Evolutionary conservation across 371 early-diverging fungal species (phyloP), one percentile per base, ranked within the genome.

Genomic region (Mucor ambiguus): DNA sequence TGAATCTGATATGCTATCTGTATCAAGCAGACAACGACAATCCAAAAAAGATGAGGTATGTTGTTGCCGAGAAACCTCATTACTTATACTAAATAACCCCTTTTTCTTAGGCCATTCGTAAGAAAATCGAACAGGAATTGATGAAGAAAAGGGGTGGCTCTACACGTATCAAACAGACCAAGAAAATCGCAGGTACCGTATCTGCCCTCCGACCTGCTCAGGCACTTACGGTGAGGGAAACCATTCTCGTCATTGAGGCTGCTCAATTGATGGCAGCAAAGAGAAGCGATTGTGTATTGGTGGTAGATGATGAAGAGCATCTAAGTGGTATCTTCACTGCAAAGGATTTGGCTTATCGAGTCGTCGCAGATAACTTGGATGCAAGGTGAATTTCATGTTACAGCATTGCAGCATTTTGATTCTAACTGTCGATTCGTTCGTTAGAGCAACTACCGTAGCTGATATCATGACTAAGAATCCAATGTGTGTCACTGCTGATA

Each of bases 241-340:
- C 87, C 29, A 90, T 95, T 57, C 80, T 92, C 44, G 94, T 97
- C 55, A 90, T 93, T 55, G 96, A 97, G 72, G 99, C 96, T 0
- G 94, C 98, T 30, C 97, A 95, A 81, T 84, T 96, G 58, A 98
- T 98, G 99, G 97, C 99, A 41, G 98, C 98, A 41, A 97, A 96
- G 83, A 84, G 97, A 43, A 91, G 94, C 26, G 99, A 98, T 75
- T 95, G 96, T 73, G 95, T 92, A 63, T 85, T 97, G 11, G 95
- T 95, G 14, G 94, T 96, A 22, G 93, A 96, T 74, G 87, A 89
- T 49, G 94, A 96, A 29, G 93, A 96, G 64, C 92, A 93, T 62
- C 84, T 98, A 59, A 85, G 92, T 12, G 99, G 99, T 54, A 98
- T 98, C 64, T 92, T 98, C 72, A 98, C 99, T 29, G 79, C 84